phyloP scores from a whole-genome alignment of 1,284 basidiomycete species.

The Melampsora larici-populina region DNA sequence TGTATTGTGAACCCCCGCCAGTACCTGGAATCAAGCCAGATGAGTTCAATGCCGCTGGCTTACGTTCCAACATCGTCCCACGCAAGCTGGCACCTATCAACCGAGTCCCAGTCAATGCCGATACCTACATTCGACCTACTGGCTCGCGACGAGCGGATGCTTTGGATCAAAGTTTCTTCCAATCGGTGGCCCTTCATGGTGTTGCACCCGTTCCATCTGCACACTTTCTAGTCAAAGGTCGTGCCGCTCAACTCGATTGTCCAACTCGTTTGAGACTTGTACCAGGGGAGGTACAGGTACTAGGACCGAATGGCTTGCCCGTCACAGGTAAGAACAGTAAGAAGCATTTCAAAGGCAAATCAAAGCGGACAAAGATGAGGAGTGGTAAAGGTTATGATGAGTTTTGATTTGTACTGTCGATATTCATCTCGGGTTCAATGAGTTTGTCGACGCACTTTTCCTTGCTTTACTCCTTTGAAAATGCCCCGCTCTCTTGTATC shows the following conservation, averaged over 20 bases:
- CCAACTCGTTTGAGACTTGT: constrained; percentile 67
- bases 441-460: no score
- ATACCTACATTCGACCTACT: constrained; percentile 67
- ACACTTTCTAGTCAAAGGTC: constrained; percentile 44
- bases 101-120: constrained; percentile 73
- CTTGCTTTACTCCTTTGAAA: no score
- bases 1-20: constrained; percentile 81
- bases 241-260: constrained; percentile 33
- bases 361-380: constrained; percentile 72
- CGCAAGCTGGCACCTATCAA: constrained; percentile 82
- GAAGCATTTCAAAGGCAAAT: constrained; percentile 76
- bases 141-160: constrained; percentile 53
- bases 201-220: constrained; percentile 50
- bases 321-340: constrained; percentile 62
- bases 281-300: constrained; percentile 61
- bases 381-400: constrained; percentile 83
- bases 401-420: not conserved
- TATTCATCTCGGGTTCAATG: no score
- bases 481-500: no score
- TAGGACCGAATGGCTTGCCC: constrained; percentile 56
- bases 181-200: constrained; percentile 67
- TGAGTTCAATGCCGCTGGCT: constrained; percentile 73
- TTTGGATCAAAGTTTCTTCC: constrained; percentile 82
- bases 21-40: constrained; percentile 64
- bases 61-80: constrained; percentile 64